Base-by-base conservation (phyloP, 371 early-diverging fungal species). In the Circinella umbellata region DNA sequence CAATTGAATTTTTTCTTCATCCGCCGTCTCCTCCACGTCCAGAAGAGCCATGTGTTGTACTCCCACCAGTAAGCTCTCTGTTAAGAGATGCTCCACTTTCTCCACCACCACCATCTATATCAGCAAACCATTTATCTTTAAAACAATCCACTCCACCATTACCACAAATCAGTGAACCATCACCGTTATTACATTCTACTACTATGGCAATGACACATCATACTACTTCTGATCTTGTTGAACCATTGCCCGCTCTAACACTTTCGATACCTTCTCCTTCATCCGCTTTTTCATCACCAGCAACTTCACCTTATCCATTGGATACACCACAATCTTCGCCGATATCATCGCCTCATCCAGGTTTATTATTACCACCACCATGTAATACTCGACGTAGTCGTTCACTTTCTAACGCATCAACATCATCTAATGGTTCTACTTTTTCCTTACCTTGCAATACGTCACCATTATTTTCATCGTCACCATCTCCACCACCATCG, bases 341-440 rank as follows among this genome's bases (percentile, higher is more conserved):
- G 0, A 38, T 57, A 20, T 64, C 64, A 35, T 67, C 71, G 42
- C 67, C 64, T 35, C 73, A 63, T 39, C 65, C 55, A 18, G 51
- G 54, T 13, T 61, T 69, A 10, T 38, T 73, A 49, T 61, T 73
- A 36, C 73, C 73, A n/a, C 73, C 73, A 34, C 73, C 73, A 3
- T 46, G 49, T 42, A 66, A 57, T 20, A 69, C 63, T 17, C 62
- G 72, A 36, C 69, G 78, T 17, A 70, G 61, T 54, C 65, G 80
- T 61, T 80, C 78, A 27, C 69, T 72, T 46, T 80, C 80, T 35
- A 77, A 76, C 51, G 78, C 78, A 35, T 78, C 78, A 4, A 65
- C 74, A 11, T 68, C 57, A 39, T 73, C 63, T n/a, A 20, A 64
- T 51, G 51, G 4, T 13, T 51, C 51, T 15, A 51, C 51, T n/a